Base-by-base conservation (phyloP, 164 flowering plant genomes). In the Berberis thunbergii region DNA sequence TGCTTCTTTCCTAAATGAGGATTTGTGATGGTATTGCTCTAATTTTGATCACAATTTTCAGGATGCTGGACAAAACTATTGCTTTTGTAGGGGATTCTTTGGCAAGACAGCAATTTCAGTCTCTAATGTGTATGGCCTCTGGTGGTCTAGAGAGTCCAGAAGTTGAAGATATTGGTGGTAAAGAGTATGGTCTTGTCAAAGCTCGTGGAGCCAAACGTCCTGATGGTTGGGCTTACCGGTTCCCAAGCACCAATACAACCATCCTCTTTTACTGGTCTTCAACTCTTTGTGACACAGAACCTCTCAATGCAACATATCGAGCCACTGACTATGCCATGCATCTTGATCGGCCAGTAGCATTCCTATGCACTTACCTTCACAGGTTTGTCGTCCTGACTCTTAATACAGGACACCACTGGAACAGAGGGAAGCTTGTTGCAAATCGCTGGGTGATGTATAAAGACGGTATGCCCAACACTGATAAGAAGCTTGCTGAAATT, bases 51-150 rank as follows among this genome's bases (percentile, higher is more conserved):
- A 41, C 63, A 5, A 3, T 46, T 67, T 76, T 4, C 76, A 88
- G 96, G 75, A 88, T 88, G 91, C 76, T 73, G 77, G 77, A 82
- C 73, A 86, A 81, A 65, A 84, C 92, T 6, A 65, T 88, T 13
- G 92, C 92, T 64, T 78, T 86, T 65, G 68, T 86, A 13, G 92
- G 96, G 70, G 93, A 89, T 75, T 89, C 92, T 41, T 63, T 89
- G 64, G 92, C 87, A 9, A 75, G 93, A 73, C 91, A 85, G 67
- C 93, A 89, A 54, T 89, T 85, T 49, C 91, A 86, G 59, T 86
- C 93, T 62, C 66, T 89, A n/a, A 78, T 89, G 86, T 89, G 93
- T 57, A 85, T 89, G 91, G 81, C 73, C 45, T 80, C 84, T 3
- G 84, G 86, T 50, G 93, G 96, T 4, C 67, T 81, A 71, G 83